Evolutionary conservation across 2,329 filamentous ascomycete species (phyloP).

Genomic region (Metarhizium humberi): DNA sequence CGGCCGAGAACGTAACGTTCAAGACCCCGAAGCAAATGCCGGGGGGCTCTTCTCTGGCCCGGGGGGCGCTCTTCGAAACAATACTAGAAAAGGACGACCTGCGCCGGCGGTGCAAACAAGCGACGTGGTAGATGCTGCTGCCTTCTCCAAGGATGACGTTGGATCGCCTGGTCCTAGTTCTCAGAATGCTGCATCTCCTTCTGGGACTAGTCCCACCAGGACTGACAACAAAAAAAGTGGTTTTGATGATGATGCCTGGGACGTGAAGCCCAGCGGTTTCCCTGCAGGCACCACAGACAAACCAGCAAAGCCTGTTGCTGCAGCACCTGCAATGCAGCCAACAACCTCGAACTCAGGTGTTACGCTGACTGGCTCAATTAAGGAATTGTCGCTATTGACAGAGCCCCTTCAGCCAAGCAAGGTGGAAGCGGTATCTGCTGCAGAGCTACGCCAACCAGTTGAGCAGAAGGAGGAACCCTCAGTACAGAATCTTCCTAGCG

Average conservation of each 20-base stretch:
- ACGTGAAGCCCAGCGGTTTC: conserved; percentile 57
- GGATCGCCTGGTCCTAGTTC: conserved; percentile 12
- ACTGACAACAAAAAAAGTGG: conserved; percentile 34
- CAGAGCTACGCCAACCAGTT: conserved; percentile 4
- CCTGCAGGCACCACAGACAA: conserved; percentile 46
- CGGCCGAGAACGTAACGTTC: conserved; percentile 46
- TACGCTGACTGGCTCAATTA: conserved; percentile 45
- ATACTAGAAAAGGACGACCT: conserved; percentile 85
- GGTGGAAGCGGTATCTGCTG: conserved; percentile 20
- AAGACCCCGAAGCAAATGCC: conserved; percentile 48
- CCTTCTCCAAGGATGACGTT: conserved; percentile 56
- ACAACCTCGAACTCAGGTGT: conserved; percentile 1
- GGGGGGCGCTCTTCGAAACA: conserved; percentile 84
- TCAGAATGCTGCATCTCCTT: conserved; percentile 13
- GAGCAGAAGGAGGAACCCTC: conserved; percentile 22
- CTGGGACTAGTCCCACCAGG: conserved; percentile 16
- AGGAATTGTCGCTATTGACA: conserved; percentile 45
- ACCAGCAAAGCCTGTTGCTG: conserved; percentile 9
- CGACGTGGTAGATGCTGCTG: conserved; percentile 80
- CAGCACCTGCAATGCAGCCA: conserved; percentile 9
- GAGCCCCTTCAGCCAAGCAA: conserved; percentile 44
- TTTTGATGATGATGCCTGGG: conserved; percentile 97
- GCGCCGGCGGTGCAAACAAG: conserved; percentile 78
- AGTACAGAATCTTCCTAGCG: conserved; percentile 40
- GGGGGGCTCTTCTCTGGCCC: conserved; percentile 83